A percentile compares a stretch with the other conserved stretches of the same genome.
phyloP scores from a whole-genome alignment of 2,329 filamentous ascomycete species.

The Zasmidium cellare region DNA sequence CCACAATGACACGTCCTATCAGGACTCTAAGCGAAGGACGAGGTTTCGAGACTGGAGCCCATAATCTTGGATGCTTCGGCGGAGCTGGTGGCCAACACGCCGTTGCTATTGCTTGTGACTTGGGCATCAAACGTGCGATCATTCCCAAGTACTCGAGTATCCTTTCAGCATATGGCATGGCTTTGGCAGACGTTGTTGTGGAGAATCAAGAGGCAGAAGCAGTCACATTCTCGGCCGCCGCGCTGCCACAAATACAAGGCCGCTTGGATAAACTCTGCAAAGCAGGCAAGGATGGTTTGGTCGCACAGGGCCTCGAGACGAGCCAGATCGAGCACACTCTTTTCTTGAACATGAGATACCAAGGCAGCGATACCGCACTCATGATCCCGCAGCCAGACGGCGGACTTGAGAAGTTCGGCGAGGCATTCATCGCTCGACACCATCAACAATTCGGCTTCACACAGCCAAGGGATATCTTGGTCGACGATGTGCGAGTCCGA shows the following conservation, averaged over 20 bases:
- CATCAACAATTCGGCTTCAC: slow-evolving; percentile 45
- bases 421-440: slow-evolving; percentile 40
- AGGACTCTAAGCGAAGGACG: slow-evolving; percentile 84
- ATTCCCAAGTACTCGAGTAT: slow-evolving; percentile 83
- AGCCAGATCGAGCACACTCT: slow-evolving; percentile 68
- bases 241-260: slow-evolving; percentile 60
- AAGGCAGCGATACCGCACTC: slow-evolving; percentile 52
- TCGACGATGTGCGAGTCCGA: slow-evolving; percentile 40
- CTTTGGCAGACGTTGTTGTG: slow-evolving; percentile 82
- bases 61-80: slow-evolving; percentile 82
- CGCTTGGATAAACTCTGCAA: slow-evolving; percentile 78
- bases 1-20: slow-evolving; percentile 84
- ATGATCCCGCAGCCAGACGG: slow-evolving; percentile 45
- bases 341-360: slow-evolving; percentile 52
- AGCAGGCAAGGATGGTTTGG: slow-evolving; percentile 66
- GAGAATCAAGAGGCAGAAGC: slow-evolving; percentile 76
- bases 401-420: slow-evolving; percentile 52
- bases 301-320: slow-evolving; percentile 74
- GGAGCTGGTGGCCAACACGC: slow-evolving; percentile 86
- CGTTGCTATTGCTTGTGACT: slow-evolving; percentile 75
- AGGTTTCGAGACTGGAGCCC: slow-evolving; percentile 81
- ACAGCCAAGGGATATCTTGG: slow-evolving; percentile 37
- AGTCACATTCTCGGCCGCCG: slow-evolving; percentile 53
- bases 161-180: slow-evolving; percentile 85
- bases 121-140: slow-evolving; percentile 79